Evolutionary conservation across 257 asterid genomes (phyloP).

Genomic region (Ocimum tenuiflorum): DNA sequence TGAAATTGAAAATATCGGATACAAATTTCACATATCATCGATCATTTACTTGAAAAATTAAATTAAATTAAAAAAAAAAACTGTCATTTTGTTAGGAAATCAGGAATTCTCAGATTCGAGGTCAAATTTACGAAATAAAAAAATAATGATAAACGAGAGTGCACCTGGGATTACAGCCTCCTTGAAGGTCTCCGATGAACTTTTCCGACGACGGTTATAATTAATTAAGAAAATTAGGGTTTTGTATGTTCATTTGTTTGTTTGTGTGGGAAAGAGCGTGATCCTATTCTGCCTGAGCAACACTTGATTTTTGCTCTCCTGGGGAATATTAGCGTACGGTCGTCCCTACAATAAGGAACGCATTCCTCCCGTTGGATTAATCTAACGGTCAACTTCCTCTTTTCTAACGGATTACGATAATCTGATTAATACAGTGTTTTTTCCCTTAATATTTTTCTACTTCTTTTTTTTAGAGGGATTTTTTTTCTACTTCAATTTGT

Average conservation of each 20-base stretch:
- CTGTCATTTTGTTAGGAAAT: not conserved
- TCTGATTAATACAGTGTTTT: not conserved
- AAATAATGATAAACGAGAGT: not conserved
- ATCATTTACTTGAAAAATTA: not conserved
- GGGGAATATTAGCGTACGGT: not conserved
- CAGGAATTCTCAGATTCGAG: slow-evolving; percentile 3
- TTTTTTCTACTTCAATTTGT: no score
- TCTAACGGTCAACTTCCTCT: not conserved
- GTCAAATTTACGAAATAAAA: not conserved
- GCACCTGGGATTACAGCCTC: slow-evolving; percentile 21
- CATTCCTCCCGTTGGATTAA: not conserved
- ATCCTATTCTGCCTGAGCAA: slow-evolving; percentile 24
- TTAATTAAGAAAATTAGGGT: slow-evolving; percentile 24
- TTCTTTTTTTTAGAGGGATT: no score
- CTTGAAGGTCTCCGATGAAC: slow-evolving; percentile 11
- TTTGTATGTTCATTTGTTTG: slow-evolving; percentile 18
- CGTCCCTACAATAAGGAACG: slow-evolving; percentile 5
- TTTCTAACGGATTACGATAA: not conserved
- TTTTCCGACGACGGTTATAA: slow-evolving; percentile 26
- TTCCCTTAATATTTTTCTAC: no score
- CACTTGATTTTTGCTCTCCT: slow-evolving; percentile 40
- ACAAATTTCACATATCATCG: slow-evolving; percentile 4
- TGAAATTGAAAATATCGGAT: slow-evolving; percentile 10
- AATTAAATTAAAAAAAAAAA: not conserved
- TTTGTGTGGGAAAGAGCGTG: slow-evolving; percentile 18